Conservation (phyloP, 2,329 filamentous ascomycete species). For the Sporothrix euskadiensis region DNA sequence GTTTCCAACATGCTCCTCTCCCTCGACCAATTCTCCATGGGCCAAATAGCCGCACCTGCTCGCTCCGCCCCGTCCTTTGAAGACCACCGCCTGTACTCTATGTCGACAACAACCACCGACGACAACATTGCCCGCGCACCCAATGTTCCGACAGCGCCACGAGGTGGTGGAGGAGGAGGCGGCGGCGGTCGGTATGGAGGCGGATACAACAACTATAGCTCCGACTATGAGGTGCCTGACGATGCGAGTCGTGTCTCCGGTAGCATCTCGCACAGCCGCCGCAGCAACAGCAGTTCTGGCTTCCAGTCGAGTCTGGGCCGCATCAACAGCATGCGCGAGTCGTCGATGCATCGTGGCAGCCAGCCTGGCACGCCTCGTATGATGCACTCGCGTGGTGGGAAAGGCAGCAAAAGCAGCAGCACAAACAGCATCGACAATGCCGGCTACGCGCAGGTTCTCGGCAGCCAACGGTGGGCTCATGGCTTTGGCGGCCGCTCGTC, state of each 20-base stretch:
- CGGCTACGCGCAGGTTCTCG: constrained; percentile 59
- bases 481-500: constrained; percentile 60
- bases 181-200: constrained; percentile 47
- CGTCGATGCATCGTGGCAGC: constrained; percentile 40
- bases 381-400: constrained; percentile 58
- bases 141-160: constrained; percentile 21
- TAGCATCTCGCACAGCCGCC: constrained; percentile 58
- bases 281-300: constrained; percentile 80
- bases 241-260: constrained; percentile 56
- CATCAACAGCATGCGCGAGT: constrained; percentile 63
- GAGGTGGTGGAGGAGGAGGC: constrained; percentile 27
- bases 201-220: constrained; percentile 55
- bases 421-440: constrained; percentile 66
- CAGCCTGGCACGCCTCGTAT: constrained; percentile 46
- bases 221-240: constrained; percentile 44
- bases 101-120: constrained; percentile 33
- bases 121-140: constrained; percentile 32
- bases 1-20: constrained; percentile 95
- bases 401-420: constrained; percentile 71
- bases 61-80: constrained; percentile 37
- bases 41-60: constrained; percentile 42
- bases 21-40: constrained; percentile 76
- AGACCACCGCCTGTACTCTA: constrained; percentile 41
- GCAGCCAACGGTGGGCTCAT: constrained; percentile 60
- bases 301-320: constrained; percentile 61